Conservation (phyloP, 2,329 filamentous ascomycete species). For the Aureobasidium sp. region DNA sequence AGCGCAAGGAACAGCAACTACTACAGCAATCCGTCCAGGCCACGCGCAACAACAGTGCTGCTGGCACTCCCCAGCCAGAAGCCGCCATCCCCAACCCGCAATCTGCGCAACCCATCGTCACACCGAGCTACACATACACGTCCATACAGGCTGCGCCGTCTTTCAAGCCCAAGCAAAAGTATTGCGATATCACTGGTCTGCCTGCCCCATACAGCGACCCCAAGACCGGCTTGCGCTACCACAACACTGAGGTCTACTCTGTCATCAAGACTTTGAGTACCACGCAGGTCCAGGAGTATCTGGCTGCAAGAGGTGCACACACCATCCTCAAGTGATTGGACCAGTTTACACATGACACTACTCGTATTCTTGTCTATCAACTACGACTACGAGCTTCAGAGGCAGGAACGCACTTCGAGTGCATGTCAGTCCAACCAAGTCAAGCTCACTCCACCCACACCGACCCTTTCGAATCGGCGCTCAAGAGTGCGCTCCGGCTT, state of each 20-base stretch:
- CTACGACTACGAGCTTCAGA: background rate
- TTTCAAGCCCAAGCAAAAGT: constrained; percentile 68
- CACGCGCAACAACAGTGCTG: constrained; percentile 66
- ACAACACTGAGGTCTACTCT: constrained; percentile 85
- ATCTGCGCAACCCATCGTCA: constrained; percentile 32
- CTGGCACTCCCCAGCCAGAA: constrained; percentile 52
- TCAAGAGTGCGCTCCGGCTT: constrained; percentile 97
- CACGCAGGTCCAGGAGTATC: constrained; percentile 74
- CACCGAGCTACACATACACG: constrained; percentile 73
- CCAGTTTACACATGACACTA: background rate
- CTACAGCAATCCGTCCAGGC: constrained; percentile 58
- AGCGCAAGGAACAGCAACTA: constrained; percentile 80
- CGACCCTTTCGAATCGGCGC: constrained; percentile 67
- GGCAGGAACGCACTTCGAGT: background rate
- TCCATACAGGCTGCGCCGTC: constrained; percentile 94
- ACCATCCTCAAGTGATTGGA: constrained; percentile 72
- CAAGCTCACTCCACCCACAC: constrained; percentile 88
- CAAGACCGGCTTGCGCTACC: constrained; percentile 87
- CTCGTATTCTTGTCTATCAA: background rate
- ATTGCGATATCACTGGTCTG: constrained; percentile 92
- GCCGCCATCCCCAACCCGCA: constrained; percentile 63
- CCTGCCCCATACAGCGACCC: constrained; percentile 89
- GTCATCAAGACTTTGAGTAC: constrained; percentile 74
- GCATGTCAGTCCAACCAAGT: constrained; percentile 82
- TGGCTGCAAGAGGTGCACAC: constrained; percentile 85